These are phyloP conservation scores for Ganoderma leucocontextum DNA, from an alignment of 1,284 basidiomycete species.

Conservation along the genomic window DNA sequence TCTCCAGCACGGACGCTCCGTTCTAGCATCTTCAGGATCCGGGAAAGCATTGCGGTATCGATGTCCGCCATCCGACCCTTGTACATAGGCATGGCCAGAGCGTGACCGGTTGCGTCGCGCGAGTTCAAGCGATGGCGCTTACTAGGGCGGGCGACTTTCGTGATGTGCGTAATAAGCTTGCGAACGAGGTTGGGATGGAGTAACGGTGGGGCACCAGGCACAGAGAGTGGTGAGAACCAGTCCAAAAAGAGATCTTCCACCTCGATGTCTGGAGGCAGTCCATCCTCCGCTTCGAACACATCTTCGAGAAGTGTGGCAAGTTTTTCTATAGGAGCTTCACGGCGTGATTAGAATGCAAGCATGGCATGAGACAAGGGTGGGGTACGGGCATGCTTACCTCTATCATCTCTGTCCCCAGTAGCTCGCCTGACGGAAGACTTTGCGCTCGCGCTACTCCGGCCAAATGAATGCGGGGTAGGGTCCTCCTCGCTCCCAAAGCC, in stretches of 20 bases:
- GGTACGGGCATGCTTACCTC: slow-evolving; percentile 57
- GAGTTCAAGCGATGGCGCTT: slow-evolving; percentile 62
- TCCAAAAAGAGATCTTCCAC: slow-evolving; percentile 62
- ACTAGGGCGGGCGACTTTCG: slow-evolving; percentile 67
- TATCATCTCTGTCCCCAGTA: slow-evolving; percentile 79
- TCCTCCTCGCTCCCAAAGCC: slow-evolving; percentile 68
- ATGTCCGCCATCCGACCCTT: slow-evolving; percentile 70
- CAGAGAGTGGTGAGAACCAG: slow-evolving; percentile 72
- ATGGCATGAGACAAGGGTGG: neutral
- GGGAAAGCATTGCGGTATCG: slow-evolving; percentile 64
- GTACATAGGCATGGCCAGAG: slow-evolving; percentile 50
- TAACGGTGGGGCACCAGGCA: slow-evolving; percentile 64
- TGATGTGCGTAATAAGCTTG: slow-evolving; percentile 74
- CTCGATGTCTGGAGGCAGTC: slow-evolving; percentile 71
- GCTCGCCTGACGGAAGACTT: slow-evolving; percentile 59
- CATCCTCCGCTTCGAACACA: slow-evolving; percentile 89
- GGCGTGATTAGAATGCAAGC: slow-evolving; percentile 17
- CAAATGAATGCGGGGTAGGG: slow-evolving; percentile 39
- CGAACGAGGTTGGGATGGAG: slow-evolving; percentile 67
- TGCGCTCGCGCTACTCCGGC: slow-evolving; percentile 30
- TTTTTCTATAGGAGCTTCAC: slow-evolving; percentile 76
- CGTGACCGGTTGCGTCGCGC: slow-evolving; percentile 47
- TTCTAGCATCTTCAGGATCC: slow-evolving; percentile 80
- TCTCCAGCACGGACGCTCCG: slow-evolving; percentile 79
- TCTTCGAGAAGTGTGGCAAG: slow-evolving; percentile 80